Evolutionary conservation across 106 monocot species (phyloP).

Genomic region (Dendrobium officinale): DNA sequence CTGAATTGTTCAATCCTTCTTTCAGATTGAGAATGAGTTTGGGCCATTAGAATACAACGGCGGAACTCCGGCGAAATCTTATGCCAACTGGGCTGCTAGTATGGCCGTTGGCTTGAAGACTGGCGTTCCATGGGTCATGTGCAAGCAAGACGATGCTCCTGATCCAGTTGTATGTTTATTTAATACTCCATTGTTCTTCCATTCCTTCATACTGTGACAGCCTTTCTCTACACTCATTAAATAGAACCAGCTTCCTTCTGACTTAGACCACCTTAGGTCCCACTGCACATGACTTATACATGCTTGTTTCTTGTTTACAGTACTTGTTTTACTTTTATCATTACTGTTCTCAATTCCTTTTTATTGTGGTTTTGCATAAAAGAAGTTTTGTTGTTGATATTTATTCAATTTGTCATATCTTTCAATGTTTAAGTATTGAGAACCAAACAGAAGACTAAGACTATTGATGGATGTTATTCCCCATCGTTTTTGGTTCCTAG

Average conservation of each 20-base stretch:
- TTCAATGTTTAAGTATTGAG: background rate
- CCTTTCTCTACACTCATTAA: background rate
- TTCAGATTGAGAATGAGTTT: conserved; percentile 80
- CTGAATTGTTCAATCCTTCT: background rate
- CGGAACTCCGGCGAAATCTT: conserved; percentile 47
- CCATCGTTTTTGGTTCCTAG: background rate
- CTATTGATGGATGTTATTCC: background rate
- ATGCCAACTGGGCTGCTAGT: conserved; percentile 64
- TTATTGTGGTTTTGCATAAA: background rate
- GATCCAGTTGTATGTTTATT: conserved; percentile 65
- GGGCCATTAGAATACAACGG: conserved; percentile 55
- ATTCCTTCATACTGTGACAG: background rate
- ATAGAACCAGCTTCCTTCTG: background rate
- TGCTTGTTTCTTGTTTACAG: background rate
- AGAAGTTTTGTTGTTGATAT: background rate
- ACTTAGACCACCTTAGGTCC: background rate
- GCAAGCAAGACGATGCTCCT: conserved; percentile 87
- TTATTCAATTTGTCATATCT: background rate
- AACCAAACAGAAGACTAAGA: background rate
- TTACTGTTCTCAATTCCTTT: background rate
- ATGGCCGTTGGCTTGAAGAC: conserved; percentile 70
- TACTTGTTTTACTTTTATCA: background rate
- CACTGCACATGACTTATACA: conserved; percentile 3
- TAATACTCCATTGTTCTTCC: background rate
- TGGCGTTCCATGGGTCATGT: conserved; percentile 91